These are phyloP conservation scores for Hymenoscyphus occultus DNA, from an alignment of 2,329 filamentous ascomycete species.

Conservation along the genomic window DNA sequence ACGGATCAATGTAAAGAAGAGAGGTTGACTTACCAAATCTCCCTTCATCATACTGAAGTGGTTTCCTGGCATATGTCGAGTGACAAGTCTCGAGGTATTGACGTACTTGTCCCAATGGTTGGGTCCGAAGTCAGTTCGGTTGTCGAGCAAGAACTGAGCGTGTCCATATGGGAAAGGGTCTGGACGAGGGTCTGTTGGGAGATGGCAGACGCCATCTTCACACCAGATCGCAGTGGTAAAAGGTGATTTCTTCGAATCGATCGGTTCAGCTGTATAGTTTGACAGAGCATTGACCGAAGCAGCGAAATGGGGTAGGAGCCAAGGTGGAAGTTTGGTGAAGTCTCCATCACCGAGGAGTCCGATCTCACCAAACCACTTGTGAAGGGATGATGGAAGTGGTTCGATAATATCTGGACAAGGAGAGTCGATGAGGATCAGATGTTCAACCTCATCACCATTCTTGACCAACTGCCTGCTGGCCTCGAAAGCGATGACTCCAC, in stretches of 20 bases:
- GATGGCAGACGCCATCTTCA: constrained; percentile 68
- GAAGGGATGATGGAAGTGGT: constrained; percentile 52
- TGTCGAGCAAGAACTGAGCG: constrained; percentile 69
- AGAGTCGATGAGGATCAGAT: constrained; percentile 63
- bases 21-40: constrained; percentile 42
- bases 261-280: constrained; percentile 64
- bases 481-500: constrained; percentile 69
- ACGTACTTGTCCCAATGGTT: constrained; percentile 69
- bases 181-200: constrained; percentile 62
- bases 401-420: constrained; percentile 67
- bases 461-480: constrained; percentile 59
- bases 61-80: constrained; percentile 66
- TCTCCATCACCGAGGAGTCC: constrained; percentile 65
- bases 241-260: constrained; percentile 57
- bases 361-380: constrained; percentile 66
- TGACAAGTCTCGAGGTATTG: constrained; percentile 58
- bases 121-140: constrained; percentile 67
- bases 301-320: constrained; percentile 72
- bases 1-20: not conserved
- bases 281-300: constrained; percentile 66
- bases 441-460: constrained; percentile 54
- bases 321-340: constrained; percentile 62
- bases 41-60: constrained; percentile 78
- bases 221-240: constrained; percentile 68
- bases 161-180: constrained; percentile 57